Percentiles rank a stretch among this genome's conserved stretches.
These are phyloP conservation scores for Wickerhamomyces queroliae DNA, from an alignment of 805 yeast species.

Conservation along the genomic window DNA sequence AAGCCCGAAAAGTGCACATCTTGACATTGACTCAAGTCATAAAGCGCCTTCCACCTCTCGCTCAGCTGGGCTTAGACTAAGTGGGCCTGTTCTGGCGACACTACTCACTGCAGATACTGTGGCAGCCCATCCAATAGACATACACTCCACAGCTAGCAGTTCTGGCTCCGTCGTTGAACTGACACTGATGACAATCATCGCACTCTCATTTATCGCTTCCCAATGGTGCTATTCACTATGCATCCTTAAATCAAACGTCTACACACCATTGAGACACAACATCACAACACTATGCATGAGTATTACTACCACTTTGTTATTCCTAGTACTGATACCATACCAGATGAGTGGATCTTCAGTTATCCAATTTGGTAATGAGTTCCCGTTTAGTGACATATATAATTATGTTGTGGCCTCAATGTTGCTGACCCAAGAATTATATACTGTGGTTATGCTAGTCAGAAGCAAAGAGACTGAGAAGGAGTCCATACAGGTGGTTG, in stretches of 20 bases:
- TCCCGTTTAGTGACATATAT: too few relatives aligned
- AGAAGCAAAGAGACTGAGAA: slow-evolving; percentile 9
- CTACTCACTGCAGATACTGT: slow-evolving; percentile 10
- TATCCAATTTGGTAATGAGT: background rate
- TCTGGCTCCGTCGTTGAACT: slow-evolving; percentile 1
- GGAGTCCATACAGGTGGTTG: slow-evolving; percentile 16
- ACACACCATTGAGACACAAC: slow-evolving; percentile 87
- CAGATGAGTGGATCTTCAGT: slow-evolving; percentile 3
- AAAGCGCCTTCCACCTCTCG: too few relatives aligned
- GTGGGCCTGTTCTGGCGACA: slow-evolving; percentile 15
- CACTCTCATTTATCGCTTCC: slow-evolving; percentile 17
- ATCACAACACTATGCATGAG: slow-evolving; percentile 54
- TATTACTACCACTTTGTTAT: slow-evolving; percentile 22
- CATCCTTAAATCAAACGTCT: slow-evolving; percentile 79
- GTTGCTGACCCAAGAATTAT: background rate
- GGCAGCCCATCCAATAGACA: slow-evolving; percentile 1
- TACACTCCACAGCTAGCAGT: background rate
- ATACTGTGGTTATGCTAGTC: background rate
- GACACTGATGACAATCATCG: slow-evolving; percentile 21
- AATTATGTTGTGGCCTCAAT: too few relatives aligned
- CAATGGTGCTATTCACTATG: slow-evolving; percentile 43
- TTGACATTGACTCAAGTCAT: slow-evolving; percentile 1
- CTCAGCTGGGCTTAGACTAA: slow-evolving; percentile 1
- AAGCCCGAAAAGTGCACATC: background rate
- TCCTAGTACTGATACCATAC: slow-evolving; percentile 7